Evolutionary conservation across 108 stramenopile genomes (phyloP), one percentile per base, ranked within the genome.

Genomic region (Asterionellopsis glacialis): DNA sequence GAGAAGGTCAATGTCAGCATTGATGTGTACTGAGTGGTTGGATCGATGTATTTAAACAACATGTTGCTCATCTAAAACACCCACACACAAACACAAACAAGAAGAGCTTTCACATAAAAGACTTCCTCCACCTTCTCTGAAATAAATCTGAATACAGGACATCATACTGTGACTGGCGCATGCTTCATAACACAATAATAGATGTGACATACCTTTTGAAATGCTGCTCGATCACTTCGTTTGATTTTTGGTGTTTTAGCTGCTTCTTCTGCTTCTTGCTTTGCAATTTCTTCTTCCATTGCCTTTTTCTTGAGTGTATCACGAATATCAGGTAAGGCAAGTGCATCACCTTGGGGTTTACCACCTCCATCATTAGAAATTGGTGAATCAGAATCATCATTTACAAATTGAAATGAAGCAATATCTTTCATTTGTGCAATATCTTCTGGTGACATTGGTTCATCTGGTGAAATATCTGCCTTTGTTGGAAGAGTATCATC

Each of bases 161-260:
- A 21, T 48, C 47, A 2, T 16, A 48, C 47, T 7, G 47, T 9
- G 9, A 21, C 2, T 48, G 9, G 5, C 19, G 43, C 43, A 44
- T 11, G 43, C 12, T 13, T 11, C 11, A 13, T 11, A 44, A 44
- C 14, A 44, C 43, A 14, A 14, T 11, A 11, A 13, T 44, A 16
- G 5, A 56, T n/a, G n/a, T n/a, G 0, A 54, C 69, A 23, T 74
- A 74, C 78, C 69, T 71, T 71, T 12, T 38, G n/a, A 48, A 82
- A 60, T 3, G 90, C 90, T 41, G 65, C 50, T 38, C 61, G 64
- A 63, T 91, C 90, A 22, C 58, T 72, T 18, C 90, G 68, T 43
- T 84, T 77, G 22, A 88, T 87, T 57, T 83, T 91, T 10, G 59
- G 64, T 59, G 69, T 81, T 13, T 47, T 26, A 4, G 54, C 43